A percentile compares a stretch with the other conserved stretches of the same genome.
These are phyloP conservation scores for Phialophora macrospora DNA, from an alignment of 2,329 filamentous ascomycete species.

Conservation along the genomic window DNA sequence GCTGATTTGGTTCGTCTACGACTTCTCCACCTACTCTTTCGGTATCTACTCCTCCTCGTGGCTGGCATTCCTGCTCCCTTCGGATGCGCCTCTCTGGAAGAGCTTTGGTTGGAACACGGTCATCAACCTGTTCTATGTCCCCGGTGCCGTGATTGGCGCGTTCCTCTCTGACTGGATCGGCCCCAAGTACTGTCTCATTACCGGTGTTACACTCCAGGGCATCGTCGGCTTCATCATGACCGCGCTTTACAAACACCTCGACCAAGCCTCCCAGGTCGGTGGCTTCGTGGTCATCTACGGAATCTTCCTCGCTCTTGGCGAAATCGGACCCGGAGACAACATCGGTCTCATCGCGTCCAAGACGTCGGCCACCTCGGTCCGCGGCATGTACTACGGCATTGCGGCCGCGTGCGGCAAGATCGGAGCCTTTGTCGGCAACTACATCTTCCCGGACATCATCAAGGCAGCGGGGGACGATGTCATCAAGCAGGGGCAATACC, in stretches of 20 bases:
- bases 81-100: constrained; percentile 69
- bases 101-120: constrained; percentile 87
- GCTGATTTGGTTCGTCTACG: constrained; percentile 84
- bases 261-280: constrained; percentile 68
- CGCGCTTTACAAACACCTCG: constrained; percentile 73
- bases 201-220: constrained; percentile 74
- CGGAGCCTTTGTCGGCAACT: constrained; percentile 80
- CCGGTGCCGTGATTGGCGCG: constrained; percentile 77
- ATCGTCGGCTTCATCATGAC: constrained; percentile 89
- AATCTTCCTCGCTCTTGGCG: constrained; percentile 76
- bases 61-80: constrained; percentile 64
- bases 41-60: constrained; percentile 77
- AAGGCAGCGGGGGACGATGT: constrained; percentile 60
- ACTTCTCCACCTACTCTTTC: constrained; percentile 85
- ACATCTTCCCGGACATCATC: constrained; percentile 74
- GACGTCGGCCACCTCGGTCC: constrained; percentile 84
- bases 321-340: constrained; percentile 87
- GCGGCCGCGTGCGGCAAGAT: constrained; percentile 55
- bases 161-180: constrained; percentile 79
- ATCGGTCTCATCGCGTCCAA: constrained; percentile 87
- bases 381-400: constrained; percentile 71
- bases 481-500: constrained; percentile 73
- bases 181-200: constrained; percentile 72
- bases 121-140: constrained; percentile 87
- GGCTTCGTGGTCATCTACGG: constrained; percentile 80